A percentile compares a stretch with the other conserved stretches of the same genome.
phyloP scores from a whole-genome alignment of 192 early-diverging fungal genomes.

The Coemansia sp. region DNA sequence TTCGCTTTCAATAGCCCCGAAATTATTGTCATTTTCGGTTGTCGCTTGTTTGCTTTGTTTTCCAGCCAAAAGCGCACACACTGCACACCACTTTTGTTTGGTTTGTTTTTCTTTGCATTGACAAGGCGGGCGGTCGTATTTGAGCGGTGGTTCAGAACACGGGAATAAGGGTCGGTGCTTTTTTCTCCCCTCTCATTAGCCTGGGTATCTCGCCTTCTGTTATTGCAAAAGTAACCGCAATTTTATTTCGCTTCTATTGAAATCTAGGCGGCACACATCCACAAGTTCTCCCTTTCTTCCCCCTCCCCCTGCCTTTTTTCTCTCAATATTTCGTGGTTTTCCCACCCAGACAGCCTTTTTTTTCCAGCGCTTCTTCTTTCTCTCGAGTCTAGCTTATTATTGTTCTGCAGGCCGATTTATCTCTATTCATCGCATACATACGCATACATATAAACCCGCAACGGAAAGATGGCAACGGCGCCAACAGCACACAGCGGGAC shows the following conservation, averaged over 20 bases:
- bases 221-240: background rate
- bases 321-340: background rate
- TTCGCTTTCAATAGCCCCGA: conserved; percentile 1
- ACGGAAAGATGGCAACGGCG: background rate
- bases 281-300: background rate
- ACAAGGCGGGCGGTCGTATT: background rate
- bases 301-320: background rate
- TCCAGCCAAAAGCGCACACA: background rate
- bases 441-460: background rate
- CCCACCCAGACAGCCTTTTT: background rate
- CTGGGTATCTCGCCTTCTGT: background rate
- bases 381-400: background rate
- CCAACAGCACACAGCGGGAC: background rate
- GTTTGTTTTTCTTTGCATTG: conserved; percentile 11
- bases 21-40: conserved; percentile 3
- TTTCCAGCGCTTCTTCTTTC: background rate
- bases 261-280: conserved; percentile 6
- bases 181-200: background rate
- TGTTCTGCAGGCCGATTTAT: background rate
- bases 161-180: conserved; percentile 2
- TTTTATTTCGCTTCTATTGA: conserved; percentile 1
- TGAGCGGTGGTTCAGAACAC: conserved; percentile 7
- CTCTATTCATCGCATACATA: background rate
- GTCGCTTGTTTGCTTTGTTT: background rate
- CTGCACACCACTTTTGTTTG: background rate